A percentile compares a stretch with the other conserved stretches of the same genome.
These are phyloP conservation scores for Verticillium tricorpus DNA, from an alignment of 2,329 filamentous ascomycete species.

Conservation along the genomic window DNA sequence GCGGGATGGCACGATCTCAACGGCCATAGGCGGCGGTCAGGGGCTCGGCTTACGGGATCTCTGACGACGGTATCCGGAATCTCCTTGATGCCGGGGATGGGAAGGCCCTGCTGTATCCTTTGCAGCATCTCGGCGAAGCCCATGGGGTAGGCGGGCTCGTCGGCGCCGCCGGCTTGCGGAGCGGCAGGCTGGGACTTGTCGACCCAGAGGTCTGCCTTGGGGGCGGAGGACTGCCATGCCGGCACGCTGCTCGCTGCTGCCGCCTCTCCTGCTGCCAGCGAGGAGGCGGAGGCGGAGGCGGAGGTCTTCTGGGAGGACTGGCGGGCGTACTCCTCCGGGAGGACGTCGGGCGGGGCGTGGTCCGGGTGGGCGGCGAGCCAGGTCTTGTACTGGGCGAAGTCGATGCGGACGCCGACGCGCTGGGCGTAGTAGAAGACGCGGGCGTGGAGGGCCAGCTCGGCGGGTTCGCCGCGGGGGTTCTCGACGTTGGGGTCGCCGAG, in stretches of 20 bases:
- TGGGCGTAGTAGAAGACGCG: conserved; percentile 63
- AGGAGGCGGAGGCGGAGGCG: not conserved
- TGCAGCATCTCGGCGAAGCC: conserved; percentile 83
- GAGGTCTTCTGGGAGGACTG: conserved; percentile 13
- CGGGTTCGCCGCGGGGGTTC: conserved; percentile 44
- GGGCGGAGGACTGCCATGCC: conserved; percentile 46
- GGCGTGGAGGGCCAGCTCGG: conserved; percentile 59
- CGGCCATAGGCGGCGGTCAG: not conserved
- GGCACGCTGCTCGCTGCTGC: conserved; percentile 13
- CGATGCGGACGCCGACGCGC: conserved; percentile 47
- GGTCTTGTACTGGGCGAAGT: conserved; percentile 63
- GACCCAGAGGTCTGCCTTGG: conserved; percentile 41
- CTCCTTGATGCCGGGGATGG: conserved; percentile 81
- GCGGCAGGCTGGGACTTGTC: conserved; percentile 24
- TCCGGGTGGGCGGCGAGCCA: conserved; percentile 46
- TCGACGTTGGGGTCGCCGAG: conserved; percentile 46
- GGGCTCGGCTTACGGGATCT: conserved; percentile 52
- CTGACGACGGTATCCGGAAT: conserved; percentile 76
- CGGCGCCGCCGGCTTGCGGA: conserved; percentile 17
- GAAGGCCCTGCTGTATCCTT: conserved; percentile 75
- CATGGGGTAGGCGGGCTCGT: conserved; percentile 69
- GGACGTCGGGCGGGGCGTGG: conserved; percentile 27
- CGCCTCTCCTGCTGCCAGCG: conserved; percentile 4
- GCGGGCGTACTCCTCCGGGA: conserved; percentile 26
- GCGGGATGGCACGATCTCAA: not conserved